Conservation (phyloP, 2,329 filamentous ascomycete species). For the Apiospora arundinis region DNA sequence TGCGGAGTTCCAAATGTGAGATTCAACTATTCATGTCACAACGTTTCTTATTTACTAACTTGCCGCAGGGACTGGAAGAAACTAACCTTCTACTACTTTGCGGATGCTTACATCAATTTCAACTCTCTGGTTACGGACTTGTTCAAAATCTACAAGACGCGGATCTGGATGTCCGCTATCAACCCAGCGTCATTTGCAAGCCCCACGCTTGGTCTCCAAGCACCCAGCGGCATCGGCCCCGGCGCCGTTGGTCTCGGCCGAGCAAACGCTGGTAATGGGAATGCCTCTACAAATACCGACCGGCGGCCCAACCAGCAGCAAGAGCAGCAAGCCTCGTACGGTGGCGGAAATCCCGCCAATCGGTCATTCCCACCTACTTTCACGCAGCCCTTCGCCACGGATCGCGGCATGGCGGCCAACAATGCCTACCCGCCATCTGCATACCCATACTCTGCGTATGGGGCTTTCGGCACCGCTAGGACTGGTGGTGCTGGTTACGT, state of each 20-base stretch:
- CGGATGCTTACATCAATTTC: constrained; percentile 98
- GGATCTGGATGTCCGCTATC: constrained; percentile 99
- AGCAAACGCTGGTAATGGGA: constrained; percentile 43
- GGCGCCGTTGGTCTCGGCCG: constrained; percentile 68
- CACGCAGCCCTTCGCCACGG: constrained; percentile 48
- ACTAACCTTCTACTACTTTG: constrained; percentile 98
- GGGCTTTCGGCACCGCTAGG: constrained; percentile 50
- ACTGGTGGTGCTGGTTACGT: constrained; percentile 46
- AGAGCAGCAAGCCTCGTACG: constrained; percentile 47
- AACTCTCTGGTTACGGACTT: constrained; percentile 96
- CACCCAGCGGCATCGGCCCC: constrained; percentile 70
- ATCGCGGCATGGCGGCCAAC: constrained; percentile 48
- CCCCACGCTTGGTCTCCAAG: constrained; percentile 73
- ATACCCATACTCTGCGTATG: constrained; percentile 51
- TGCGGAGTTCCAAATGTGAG: constrained; percentile 97
- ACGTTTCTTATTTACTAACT: neutral
- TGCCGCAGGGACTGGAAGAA: constrained; percentile 94
- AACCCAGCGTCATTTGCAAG: constrained; percentile 95
- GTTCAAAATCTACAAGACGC: constrained; percentile 99
- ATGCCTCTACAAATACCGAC: constrained; percentile 42
- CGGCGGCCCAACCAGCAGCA: constrained; percentile 56
- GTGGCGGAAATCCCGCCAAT: constrained; percentile 44
- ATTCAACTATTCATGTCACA: constrained; percentile 20
- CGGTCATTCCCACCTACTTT: constrained; percentile 53
- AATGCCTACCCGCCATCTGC: constrained; percentile 46